phyloP scores from a whole-genome alignment of 1,139 yeast species.

The Taiozyma sp. region DNA sequence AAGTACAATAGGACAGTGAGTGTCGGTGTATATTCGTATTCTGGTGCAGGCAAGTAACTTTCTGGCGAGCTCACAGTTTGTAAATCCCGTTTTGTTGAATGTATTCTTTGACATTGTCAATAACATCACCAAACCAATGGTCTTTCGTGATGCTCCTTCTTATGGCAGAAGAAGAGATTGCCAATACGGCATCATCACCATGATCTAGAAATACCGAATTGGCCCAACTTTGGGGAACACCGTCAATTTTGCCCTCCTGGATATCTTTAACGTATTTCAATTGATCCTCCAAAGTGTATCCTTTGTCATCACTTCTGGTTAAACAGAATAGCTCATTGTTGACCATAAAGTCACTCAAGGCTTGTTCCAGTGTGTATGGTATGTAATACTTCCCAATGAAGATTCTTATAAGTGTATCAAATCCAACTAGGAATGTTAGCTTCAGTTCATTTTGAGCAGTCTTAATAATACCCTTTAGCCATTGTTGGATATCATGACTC shows the following conservation, averaged over 20 bases:
- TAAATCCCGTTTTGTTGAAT: neutral
- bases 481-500: slow-evolving; percentile 29
- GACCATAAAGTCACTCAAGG: slow-evolving; percentile 49
- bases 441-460: slow-evolving; percentile 3
- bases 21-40: neutral
- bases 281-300: slow-evolving; percentile 29
- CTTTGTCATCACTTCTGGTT: slow-evolving; percentile 43
- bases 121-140: neutral
- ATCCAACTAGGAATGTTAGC: slow-evolving; percentile 62
- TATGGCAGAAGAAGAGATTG: slow-evolving; percentile 58
- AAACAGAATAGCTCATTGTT: slow-evolving; percentile 51
- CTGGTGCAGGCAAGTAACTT: too few species aligned
- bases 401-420: slow-evolving; percentile 69
- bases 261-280: slow-evolving; percentile 36
- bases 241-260: slow-evolving; percentile 34
- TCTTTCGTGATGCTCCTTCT: slow-evolving; percentile 30
- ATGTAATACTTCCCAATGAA: slow-evolving; percentile 67
- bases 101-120: neutral
- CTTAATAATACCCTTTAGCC: slow-evolving; percentile 10
- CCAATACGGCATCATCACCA: slow-evolving; percentile 32
- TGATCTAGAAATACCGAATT: slow-evolving; percentile 37
- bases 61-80: neutral
- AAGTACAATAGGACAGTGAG: neutral
- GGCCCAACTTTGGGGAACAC: slow-evolving; percentile 53
- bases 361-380: slow-evolving; percentile 39